Conservation (phyloP, 495 filamentous ascomycete species). For the Annulohypoxylon moriforme region DNA sequence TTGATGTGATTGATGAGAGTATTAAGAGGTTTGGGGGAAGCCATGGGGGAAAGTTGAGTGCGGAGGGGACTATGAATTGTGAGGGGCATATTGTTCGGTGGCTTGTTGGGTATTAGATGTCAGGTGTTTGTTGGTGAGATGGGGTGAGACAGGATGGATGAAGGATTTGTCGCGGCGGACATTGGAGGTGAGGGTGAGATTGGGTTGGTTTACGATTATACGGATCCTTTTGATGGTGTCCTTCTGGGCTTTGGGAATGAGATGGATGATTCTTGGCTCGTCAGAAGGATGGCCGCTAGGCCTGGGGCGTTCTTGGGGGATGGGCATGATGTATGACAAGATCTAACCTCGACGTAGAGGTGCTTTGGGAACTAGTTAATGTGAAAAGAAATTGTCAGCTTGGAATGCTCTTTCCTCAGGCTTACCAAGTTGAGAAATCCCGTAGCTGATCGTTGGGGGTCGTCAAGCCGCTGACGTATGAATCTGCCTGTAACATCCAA, state of each 20-base stretch:
- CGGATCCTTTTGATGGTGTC: not conserved
- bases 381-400: not conserved
- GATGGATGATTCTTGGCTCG: not conserved
- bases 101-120: conserved; percentile 27
- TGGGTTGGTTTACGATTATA: not conserved
- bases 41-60: conserved; percentile 33
- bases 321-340: not conserved
- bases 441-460: not conserved
- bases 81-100: conserved; percentile 30
- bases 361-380: not conserved
- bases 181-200: not conserved
- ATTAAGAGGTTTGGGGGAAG: conserved; percentile 23
- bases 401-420: not conserved
- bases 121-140: not conserved
- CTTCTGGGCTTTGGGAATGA: not conserved
- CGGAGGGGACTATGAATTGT: conserved; percentile 44
- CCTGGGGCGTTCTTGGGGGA: conserved; percentile 6
- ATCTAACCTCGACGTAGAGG: not conserved
- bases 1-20: conserved; percentile 31
- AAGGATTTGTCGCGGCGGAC: not conserved
- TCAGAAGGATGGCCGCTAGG: conserved; percentile 17
- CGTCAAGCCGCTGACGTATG: not conserved
- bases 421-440: not conserved
- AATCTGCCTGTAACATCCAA: not conserved
- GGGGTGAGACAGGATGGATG: not conserved